phyloP scores from a whole-genome alignment of 73 alveolate genomes.

The Paramecium tetraurelia region DNA sequence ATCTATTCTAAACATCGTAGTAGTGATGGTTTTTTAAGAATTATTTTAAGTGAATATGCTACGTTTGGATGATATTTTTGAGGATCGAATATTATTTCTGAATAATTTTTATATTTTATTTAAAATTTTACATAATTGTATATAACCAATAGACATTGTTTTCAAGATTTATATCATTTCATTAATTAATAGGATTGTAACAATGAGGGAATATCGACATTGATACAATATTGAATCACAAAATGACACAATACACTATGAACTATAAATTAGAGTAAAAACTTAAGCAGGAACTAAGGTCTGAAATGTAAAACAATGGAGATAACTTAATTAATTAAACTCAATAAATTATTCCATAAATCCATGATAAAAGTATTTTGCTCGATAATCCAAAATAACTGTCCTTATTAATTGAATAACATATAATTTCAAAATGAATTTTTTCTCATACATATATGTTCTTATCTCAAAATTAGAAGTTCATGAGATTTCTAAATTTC shows the following conservation, averaged over 20 bases:
- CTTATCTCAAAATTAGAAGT: neutral
- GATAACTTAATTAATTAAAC: neutral
- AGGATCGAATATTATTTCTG: neutral
- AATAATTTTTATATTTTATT: neutral
- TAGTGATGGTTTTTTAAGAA: constrained; percentile 7
- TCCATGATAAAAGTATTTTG: neutral
- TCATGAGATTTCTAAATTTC: neutral
- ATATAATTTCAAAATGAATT: neutral
- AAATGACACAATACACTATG: neutral
- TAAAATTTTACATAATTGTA: neutral
- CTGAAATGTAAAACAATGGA: neutral
- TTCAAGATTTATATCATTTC: neutral
- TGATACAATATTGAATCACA: neutral
- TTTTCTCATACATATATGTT: constrained; percentile 10
- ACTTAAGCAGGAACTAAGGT: neutral
- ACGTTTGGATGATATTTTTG: neutral
- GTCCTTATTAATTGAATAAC: neutral
- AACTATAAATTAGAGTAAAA: neutral
- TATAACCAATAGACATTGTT: neutral
- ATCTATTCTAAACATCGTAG: neutral
- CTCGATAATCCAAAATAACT: neutral
- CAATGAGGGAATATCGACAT: neutral
- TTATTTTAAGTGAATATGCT: neutral
- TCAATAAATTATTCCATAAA: neutral
- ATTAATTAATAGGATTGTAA: neutral